Evolutionary conservation across 2,329 filamentous ascomycete genomes (phyloP), one percentile per base, ranked within the genome.

Genomic region (Cryphonectria carpinicola): DNA sequence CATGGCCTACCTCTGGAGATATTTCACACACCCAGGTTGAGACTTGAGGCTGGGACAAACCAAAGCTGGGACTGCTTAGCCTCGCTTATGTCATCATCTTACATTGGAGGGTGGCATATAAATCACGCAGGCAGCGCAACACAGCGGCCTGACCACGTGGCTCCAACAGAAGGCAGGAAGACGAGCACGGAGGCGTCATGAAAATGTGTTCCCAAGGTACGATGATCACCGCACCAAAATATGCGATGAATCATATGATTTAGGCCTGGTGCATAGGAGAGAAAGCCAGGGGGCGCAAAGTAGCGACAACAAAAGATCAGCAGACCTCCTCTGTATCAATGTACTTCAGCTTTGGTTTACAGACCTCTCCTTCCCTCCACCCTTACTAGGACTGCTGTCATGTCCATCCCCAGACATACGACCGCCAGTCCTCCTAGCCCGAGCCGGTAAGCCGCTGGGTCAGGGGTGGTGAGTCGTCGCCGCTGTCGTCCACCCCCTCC

Each of bases 401-500:
- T 35, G 22, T 61, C 17, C 32, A 39, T 14, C 35, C 35, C 58
- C 32, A 39, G 58, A 61, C 35, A 61, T 61, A 39, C 32, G 58
- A 61, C 43, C 25, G 43, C 41, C 63, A 49, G 41, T 41, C 41
- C 43, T 52, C 17, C 43, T 65, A 63, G 41, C 66, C 17, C 62
- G 32, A 11, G 65, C 43, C 62, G 49, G 28, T 60, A 37, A 25
- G 46, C 32, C 17, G 49, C n/a, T 72, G 70, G 25, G 66, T 70
- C 4, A 60, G 10, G 19, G 67, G 70, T 56, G 72, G 72, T n/a
- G 72, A 72, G n/a, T 80, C 81, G 35, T 79, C 79, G 68, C 82
- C 78, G 67, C 82, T 83, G 66, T 84, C 83, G 46, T 82, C 82
- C 2, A 81, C 79, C 32, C 46, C 32, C 49, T 83, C 81, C 65